Evolutionary conservation across 495 filamentous ascomycete genomes (phyloP).

Genomic region (Platismatia glauca): DNA sequence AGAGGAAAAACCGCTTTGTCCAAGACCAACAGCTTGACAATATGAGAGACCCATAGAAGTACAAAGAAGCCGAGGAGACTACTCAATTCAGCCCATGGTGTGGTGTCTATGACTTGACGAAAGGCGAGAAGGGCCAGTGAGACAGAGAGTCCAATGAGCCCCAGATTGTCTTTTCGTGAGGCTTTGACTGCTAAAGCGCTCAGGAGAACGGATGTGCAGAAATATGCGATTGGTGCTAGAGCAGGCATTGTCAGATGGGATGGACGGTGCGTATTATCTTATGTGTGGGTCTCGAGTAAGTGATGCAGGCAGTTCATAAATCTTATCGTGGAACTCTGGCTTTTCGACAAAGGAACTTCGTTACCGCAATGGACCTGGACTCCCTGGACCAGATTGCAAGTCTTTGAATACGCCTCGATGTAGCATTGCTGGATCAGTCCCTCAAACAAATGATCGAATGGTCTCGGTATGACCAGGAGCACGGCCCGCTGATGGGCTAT

Average conservation of each 20-base stretch:
- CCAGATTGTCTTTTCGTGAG: background rate
- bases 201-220: background rate
- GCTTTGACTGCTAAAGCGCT: background rate
- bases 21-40: background rate
- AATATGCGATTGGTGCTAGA: background rate
- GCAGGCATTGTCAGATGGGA: background rate
- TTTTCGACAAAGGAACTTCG: background rate
- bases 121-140: background rate
- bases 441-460: background rate
- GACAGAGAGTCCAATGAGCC: background rate
- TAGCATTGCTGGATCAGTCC: background rate
- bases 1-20: background rate
- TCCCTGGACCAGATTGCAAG: background rate
- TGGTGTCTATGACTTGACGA: slow-evolving; percentile 1
- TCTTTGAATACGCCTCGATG: background rate
- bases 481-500: background rate
- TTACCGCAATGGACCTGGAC: background rate
- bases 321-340: background rate
- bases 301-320: background rate
- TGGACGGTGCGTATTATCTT: background rate
- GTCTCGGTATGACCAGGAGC: background rate
- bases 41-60: background rate
- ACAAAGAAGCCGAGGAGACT: slow-evolving; percentile 4
- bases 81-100: background rate
- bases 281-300: too few species aligned